These are phyloP conservation scores for Piedraia hortae DNA, from an alignment of 2,329 filamentous ascomycete species.

Conservation along the genomic window DNA sequence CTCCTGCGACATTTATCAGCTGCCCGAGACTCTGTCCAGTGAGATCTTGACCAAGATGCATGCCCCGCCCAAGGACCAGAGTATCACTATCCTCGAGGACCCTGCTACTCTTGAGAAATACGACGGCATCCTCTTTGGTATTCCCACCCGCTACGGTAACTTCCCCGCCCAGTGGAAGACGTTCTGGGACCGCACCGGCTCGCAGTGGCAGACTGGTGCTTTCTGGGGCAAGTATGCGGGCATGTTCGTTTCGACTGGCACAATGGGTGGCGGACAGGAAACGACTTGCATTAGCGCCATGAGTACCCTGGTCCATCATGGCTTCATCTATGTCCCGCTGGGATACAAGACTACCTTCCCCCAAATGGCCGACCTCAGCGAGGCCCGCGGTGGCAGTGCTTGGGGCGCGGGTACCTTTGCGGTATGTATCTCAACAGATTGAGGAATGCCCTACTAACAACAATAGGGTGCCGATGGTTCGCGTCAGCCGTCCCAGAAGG, in stretches of 20 bases:
- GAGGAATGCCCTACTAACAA: slow-evolving; percentile 1
- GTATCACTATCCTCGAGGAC: slow-evolving; percentile 33
- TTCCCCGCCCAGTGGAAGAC: slow-evolving; percentile 89
- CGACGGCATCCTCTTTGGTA: slow-evolving; percentile 73
- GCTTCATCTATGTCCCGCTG: slow-evolving; percentile 84
- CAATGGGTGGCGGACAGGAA: slow-evolving; percentile 75
- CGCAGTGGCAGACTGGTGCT: slow-evolving; percentile 51
- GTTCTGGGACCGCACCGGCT: slow-evolving; percentile 74
- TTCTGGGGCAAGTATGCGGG: slow-evolving; percentile 59
- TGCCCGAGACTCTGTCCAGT: slow-evolving; percentile 60
- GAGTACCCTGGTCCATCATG: slow-evolving; percentile 76
- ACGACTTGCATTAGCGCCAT: slow-evolving; percentile 54
- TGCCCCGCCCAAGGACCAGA: slow-evolving; percentile 46
- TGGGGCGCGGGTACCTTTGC: slow-evolving; percentile 92
- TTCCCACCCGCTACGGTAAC: slow-evolving; percentile 90
- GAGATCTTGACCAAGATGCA: slow-evolving; percentile 80
- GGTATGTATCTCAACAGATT: slow-evolving; percentile 3
- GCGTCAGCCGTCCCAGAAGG: slow-evolving; percentile 46
- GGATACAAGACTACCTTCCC: slow-evolving; percentile 64
- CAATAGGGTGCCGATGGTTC: slow-evolving; percentile 41
- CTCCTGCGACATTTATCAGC: slow-evolving; percentile 55
- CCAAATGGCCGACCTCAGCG: slow-evolving; percentile 39
- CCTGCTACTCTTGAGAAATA: slow-evolving; percentile 39
- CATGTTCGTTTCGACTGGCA: slow-evolving; percentile 69
- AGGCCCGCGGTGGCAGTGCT: slow-evolving; percentile 63